Base-by-base conservation (phyloP, 495 filamentous ascomycete species). In the Aspergillus homomorphus region DNA sequence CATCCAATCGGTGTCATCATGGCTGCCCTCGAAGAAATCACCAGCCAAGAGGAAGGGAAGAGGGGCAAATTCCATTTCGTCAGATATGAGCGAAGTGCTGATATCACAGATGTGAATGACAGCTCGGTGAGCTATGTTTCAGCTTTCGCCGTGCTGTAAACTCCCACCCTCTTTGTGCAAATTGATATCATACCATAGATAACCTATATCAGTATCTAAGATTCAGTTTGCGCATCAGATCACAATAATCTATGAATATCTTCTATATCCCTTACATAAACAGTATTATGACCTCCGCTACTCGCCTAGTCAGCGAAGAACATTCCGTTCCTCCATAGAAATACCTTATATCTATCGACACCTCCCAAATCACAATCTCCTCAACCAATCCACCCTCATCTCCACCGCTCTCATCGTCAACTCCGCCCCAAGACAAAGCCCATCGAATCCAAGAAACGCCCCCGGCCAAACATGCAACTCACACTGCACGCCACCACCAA, bases 1-100 rank as follows among this genome's bases (percentile, higher is more conserved):
- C 95, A 99, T 79, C 94, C 94, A 0, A 98, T 99, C 63, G 92
- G 95, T 0, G 87, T 99, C 14, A 81, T 95, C 12, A 90, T 99
- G 89, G 91, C 91, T 2, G 92, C 86, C 0, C 67, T 96, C 58
- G 92, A 97, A 73, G 69, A 69, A 43, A 65, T 88, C 56, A 69
- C 59, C 20, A 51, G 50, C 28, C 57, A 54, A 51, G 60, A 71
- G n/a, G 65, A 63, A 51, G 61, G 60, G 42, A 76, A 76, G 24
- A 80, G 82, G 67, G 84, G 85, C 28, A 83, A 68, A 49, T 96
- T 96, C 71, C 85, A 84, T 62, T 96, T 97, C 66, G 80, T 96
- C 59, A 79, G 91, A 63, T 99, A 99, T 75, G 90, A 97, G 72
- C 82, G 92, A 63, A 98, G 94, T 73, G 84, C 84, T 60, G 80